These are phyloP conservation scores for Trichoderma cornu-damae DNA, from an alignment of 2,329 filamentous ascomycete genomes.

Conservation along the genomic window DNA sequence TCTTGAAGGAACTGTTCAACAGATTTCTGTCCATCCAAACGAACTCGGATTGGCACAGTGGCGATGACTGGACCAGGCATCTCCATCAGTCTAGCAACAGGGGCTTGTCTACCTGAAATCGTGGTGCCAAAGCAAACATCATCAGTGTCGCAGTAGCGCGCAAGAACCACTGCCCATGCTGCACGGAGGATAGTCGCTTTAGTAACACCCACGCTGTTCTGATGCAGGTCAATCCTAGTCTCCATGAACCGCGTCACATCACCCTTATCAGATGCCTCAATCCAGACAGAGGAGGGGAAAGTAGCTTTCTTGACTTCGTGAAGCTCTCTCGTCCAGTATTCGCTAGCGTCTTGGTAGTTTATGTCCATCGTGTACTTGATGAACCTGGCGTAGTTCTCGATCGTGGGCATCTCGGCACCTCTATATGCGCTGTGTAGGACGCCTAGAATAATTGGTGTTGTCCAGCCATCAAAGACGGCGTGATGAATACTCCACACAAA, in stretches of 20 bases:
- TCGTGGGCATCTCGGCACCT: not conserved
- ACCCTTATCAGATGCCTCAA: not conserved
- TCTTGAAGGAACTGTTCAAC: conserved; percentile 12
- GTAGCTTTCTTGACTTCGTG: conserved; percentile 15
- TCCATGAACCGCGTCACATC: conserved; percentile 5
- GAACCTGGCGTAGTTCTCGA: conserved; percentile 14
- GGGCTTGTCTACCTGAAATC: conserved; percentile 23
- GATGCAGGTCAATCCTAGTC: conserved; percentile 5
- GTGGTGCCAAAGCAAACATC: conserved; percentile 23
- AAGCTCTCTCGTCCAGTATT: conserved; percentile 15
- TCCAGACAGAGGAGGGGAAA: not conserved
- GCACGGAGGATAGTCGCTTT: conserved; percentile 26
- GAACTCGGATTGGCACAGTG: conserved; percentile 18
- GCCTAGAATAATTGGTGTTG: conserved; percentile 9
- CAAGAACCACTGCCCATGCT: conserved; percentile 33
- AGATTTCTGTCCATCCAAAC: conserved; percentile 7
- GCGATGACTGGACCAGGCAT: conserved; percentile 21
- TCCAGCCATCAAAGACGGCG: conserved; percentile 25
- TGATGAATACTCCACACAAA: conserved; percentile 20
- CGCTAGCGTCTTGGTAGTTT: not conserved
- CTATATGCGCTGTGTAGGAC: not conserved
- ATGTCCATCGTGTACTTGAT: conserved; percentile 16
- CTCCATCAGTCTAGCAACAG: conserved; percentile 20
- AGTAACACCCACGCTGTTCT: conserved; percentile 7
- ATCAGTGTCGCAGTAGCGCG: conserved; percentile 32